These are phyloP conservation scores for Musa acuminata DNA, from an alignment of 176 grass and related monocot species.

Conservation along the genomic window DNA sequence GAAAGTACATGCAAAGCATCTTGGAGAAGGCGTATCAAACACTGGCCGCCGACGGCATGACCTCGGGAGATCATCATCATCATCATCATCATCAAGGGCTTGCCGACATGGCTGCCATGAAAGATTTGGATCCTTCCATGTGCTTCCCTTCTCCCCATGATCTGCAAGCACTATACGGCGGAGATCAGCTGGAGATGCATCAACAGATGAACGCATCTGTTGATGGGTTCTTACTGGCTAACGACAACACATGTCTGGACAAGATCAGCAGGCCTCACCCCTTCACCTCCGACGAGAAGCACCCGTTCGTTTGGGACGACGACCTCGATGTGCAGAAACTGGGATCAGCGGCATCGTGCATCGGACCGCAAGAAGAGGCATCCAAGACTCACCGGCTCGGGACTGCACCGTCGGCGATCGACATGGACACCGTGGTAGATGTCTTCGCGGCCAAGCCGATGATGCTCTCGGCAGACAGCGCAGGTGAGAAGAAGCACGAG, in stretches of 20 bases:
- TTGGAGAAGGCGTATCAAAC: conserved; percentile 92
- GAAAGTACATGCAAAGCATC: conserved; percentile 97
- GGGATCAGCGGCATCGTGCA: conserved; percentile 4
- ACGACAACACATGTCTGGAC: conserved; percentile 37
- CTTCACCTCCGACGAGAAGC: conserved; percentile 43
- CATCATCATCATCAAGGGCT: neutral
- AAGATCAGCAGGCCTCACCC: conserved; percentile 50
- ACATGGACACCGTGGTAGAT: conserved; percentile 56
- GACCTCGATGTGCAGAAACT: conserved; percentile 23
- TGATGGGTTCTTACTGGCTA: conserved; percentile 52
- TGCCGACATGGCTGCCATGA: conserved; percentile 49
- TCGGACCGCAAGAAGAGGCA: conserved; percentile 26
- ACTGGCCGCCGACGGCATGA: conserved; percentile 46
- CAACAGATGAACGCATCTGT: conserved; percentile 62
- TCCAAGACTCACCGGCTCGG: conserved; percentile 53
- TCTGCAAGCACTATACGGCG: conserved; percentile 53
- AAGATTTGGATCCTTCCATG: conserved; percentile 54
- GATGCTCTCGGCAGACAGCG: conserved; percentile 46
- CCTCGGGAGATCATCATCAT: conserved; percentile 1
- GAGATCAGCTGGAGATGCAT: conserved; percentile 58
- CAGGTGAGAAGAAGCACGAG: conserved; percentile 43
- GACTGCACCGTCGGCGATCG: conserved; percentile 27
- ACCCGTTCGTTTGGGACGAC: conserved; percentile 69
- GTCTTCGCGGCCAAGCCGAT: conserved; percentile 59
- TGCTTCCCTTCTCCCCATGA: conserved; percentile 64